Base-by-base conservation (phyloP, 106 monocot genomes). In the Vanilla planifolia region DNA sequence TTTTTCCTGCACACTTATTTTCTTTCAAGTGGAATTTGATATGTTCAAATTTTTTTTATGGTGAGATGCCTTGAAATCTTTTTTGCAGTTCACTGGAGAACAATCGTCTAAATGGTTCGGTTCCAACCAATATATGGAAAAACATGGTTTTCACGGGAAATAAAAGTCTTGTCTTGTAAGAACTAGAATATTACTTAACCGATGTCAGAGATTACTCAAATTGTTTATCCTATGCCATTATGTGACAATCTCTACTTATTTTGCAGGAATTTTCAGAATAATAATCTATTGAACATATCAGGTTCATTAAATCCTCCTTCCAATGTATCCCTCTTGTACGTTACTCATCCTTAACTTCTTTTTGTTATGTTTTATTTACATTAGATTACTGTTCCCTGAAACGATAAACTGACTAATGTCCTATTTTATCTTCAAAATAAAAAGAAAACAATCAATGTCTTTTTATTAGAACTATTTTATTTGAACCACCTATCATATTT, bases 221-320 rank as follows among this genome's bases (percentile, higher is more conserved):
- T 37, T 37, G 9, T 37, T 5, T 5, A n/a, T n/a, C n/a, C n/a
- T n/a, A n/a, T n/a, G n/a, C n/a, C n/a, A n/a, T n/a, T n/a, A n/a
- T n/a, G n/a, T n/a, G n/a, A 37, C 37, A 37, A 37, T 65, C 16
- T 3, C 29, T 9, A 28, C 36, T 20, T 17, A 21, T 70, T 37
- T 72, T 76, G 42, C 83, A 95, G 95, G 80, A 75, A 95, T 78
- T 86, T 95, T 32, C 73, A 71, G 67, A 78, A 86, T 53, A 95
- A 95, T 75, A 19, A 8, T 67, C 79, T 95, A 10, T 62, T 62
- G 35, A 75, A 52, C 52, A 64, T 85, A 55, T 76, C 95, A 36
- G 70, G 45, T 76, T 24, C 55, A 55, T 43, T 84, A 27, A 69
- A 35, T 28, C 82, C 76, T 71, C 89, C 86, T 52, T 63, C 72